Conservation (phyloP, 2,329 filamentous ascomycete species). For the Diaporthe citri region DNA sequence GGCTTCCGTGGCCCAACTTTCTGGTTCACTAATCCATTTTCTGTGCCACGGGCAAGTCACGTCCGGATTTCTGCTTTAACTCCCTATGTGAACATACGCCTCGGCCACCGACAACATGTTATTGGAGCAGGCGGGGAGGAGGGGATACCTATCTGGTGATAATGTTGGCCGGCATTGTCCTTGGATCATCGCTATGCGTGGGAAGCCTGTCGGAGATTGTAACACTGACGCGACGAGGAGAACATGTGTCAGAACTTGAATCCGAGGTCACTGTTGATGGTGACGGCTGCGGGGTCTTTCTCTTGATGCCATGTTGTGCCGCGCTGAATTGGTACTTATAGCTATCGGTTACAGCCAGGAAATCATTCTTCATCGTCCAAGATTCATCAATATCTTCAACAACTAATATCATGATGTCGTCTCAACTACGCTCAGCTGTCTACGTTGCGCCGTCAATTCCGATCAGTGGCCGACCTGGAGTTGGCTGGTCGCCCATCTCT, state of each 20-base stretch:
- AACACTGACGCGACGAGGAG: not conserved
- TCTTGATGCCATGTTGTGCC: not conserved
- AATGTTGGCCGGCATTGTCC: no score
- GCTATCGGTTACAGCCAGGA: not conserved
- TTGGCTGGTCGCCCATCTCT: not conserved
- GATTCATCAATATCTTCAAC: not conserved
- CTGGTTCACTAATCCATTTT: not conserved
- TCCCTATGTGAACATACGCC: no score
- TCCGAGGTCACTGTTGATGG: not conserved
- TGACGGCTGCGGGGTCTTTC: not conserved
- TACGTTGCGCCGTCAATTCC: not conserved
- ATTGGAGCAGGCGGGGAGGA: no score
- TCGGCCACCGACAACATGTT: no score
- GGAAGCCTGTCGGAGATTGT: no score
- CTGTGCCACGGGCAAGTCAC: not conserved
- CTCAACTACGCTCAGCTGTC: constrained; percentile 3
- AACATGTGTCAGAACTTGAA: not conserved
- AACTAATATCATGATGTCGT: not conserved
- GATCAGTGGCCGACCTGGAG: not conserved
- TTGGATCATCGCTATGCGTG: no score
- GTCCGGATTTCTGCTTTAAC: no score
- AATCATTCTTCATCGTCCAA: not conserved
- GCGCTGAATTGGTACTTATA: not conserved
- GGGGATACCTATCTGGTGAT: no score
- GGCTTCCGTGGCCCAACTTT: not conserved